Evolutionary conservation across 2,329 filamentous ascomycete species (phyloP), one percentile per base, ranked within the genome.

Genomic region (Sarocladiaceae sp.): DNA sequence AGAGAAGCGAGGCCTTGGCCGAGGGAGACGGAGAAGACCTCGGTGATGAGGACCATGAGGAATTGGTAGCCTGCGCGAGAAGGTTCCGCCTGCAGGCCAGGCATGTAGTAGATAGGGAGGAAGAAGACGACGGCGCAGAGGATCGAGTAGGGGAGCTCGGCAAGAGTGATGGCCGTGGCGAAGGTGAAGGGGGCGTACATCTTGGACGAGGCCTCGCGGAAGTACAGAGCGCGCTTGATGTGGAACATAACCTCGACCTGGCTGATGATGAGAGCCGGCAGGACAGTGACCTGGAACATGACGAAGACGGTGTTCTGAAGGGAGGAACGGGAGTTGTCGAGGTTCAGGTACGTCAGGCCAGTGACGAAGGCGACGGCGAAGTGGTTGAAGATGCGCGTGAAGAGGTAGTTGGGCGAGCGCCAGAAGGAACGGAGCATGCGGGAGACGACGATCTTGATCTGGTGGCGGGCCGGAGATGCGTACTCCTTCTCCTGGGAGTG

Each of bases 301-400:
- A 91, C 80, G 63, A 95, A 95, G 50, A 95, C 77, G 48, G 83
- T 82, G 69, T 93, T 86, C 63, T 95, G 89, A 4, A 95, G 73
- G 2, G 83, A 86, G 1, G 82, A 68, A 9, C 84, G 78, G 2
- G 84, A 88, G 55, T 89, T 66, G 57, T 91, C 82, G 7, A 95
- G 77, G 48, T 88, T 77, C 39, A 94, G 70, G 61, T 85, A 95
- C 26, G 83, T 83, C 11, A 95, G 73, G 53, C 89, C 89, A 0
- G 84, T 88, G 45, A 94, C 67, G 12, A 95, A 58, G 1, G 85
- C 83, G 51, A 95, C 85, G 48, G 81, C 77, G 48, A 91, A 69
- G 60, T 95, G 88, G 58, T 85, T 90, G 71, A 91, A 94, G 15
- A 95, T 69, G 15, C 88, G 79, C 1, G 88, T 94, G 62, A 94